phyloP scores from a whole-genome alignment of 1,139 yeast genomes.

The Kazachstania sp. region DNA sequence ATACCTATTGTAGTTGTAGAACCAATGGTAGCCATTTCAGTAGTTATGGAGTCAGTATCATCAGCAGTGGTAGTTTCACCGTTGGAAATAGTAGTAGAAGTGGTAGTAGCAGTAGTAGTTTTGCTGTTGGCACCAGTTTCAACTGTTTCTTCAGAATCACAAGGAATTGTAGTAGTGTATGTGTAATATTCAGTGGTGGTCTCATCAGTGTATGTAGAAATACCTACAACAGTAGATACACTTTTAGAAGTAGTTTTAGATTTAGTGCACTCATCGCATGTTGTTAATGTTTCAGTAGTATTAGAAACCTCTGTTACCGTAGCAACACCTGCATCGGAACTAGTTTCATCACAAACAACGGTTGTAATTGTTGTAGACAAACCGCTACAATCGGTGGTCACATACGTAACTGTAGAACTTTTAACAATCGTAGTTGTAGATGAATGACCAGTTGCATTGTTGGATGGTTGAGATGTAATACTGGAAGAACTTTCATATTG shows the following conservation, averaged over 20 bases:
- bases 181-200: not conserved
- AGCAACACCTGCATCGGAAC: not conserved
- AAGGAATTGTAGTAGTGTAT: not conserved
- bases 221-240: not conserved
- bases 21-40: not conserved
- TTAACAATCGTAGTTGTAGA: not conserved
- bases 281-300: not conserved
- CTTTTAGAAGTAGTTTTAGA: not conserved
- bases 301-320: not conserved
- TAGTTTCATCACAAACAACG: not conserved
- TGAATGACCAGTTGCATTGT: not conserved
- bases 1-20: not conserved
- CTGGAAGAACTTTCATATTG: not conserved
- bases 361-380: not conserved
- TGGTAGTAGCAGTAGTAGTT: not conserved
- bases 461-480: not conserved
- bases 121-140: not conserved
- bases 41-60: not conserved
- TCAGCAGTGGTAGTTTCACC: not conserved
- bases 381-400: not conserved
- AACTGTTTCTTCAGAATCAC: not conserved
- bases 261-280: not conserved
- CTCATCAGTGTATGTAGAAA: not conserved
- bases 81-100: not conserved
- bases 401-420: not conserved